These are phyloP conservation scores for Scenedesmus sp. DNA, from an alignment of 163 green algal species.

Conservation along the genomic window DNA sequence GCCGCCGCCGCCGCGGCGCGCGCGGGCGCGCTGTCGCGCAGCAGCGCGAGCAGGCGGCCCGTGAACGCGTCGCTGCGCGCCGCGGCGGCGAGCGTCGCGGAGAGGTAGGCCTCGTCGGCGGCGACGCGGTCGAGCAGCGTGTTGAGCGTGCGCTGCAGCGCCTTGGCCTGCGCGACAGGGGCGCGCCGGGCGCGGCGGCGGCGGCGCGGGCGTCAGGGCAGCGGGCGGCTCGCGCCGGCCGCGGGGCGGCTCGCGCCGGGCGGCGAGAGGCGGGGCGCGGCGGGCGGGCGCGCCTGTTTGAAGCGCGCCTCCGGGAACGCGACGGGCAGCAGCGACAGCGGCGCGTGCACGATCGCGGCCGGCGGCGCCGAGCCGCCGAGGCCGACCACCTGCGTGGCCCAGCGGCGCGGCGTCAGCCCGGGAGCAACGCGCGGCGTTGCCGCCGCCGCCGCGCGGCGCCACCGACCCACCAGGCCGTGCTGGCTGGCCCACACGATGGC, in stretches of 20 bases:
- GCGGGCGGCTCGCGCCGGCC: too few relatives aligned
- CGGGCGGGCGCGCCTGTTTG: conserved; percentile 53
- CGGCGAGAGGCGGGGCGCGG: too few relatives aligned
- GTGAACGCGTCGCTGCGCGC: conserved; percentile 88
- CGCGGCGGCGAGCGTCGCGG: conserved; percentile 61
- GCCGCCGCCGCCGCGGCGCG: conserved; percentile 5
- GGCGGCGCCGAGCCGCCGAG: conserved; percentile 12
- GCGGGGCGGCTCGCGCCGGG: too few relatives aligned
- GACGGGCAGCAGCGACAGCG: conserved; percentile 84
- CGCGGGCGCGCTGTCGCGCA: conserved; percentile 27
- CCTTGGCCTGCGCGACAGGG: conserved; percentile 8
- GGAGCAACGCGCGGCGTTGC: too few relatives aligned
- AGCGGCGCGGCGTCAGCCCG: too few relatives aligned
- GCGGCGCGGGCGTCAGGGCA: too few relatives aligned
- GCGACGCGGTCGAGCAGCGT: conserved; percentile 58
- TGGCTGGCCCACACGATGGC: conserved; percentile 83
- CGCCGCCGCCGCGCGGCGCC: too few relatives aligned
- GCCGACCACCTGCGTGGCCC: conserved; percentile 56
- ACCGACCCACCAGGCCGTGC: conserved; percentile 78
- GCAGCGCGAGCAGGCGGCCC: conserved; percentile 48
- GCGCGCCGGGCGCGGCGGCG: too few relatives aligned
- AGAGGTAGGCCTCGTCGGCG: conserved; percentile 82
- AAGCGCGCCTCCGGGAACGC: conserved; percentile 77
- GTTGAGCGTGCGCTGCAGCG: conserved; percentile 31
- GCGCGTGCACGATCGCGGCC: conserved; percentile 77